A percentile compares a stretch with the other conserved stretches of the same genome.
phyloP scores from a whole-genome alignment of 306 rosid genomes.

The Fagus sylvatica region DNA sequence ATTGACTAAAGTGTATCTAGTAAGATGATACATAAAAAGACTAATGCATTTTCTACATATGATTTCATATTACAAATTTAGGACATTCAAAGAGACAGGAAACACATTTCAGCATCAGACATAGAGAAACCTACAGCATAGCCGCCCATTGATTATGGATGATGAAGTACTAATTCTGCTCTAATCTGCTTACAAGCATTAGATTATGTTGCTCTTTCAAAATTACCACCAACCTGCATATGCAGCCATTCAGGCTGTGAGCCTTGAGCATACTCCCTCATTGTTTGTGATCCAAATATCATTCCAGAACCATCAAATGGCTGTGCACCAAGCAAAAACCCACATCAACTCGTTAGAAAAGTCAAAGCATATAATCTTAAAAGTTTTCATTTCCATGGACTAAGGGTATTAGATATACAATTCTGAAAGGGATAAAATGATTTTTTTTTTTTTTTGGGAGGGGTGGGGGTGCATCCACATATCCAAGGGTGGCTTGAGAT shows the following conservation, averaged over 20 bases:
- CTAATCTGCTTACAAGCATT: constrained; percentile 12
- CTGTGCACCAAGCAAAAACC: neutral
- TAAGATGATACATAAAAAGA: constrained; percentile 25
- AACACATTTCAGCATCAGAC: constrained; percentile 37
- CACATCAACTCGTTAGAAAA: neutral
- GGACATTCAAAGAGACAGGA: constrained; percentile 29
- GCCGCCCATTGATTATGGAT: constrained; percentile 21
- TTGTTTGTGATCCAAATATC: no score
- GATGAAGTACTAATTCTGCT: constrained; percentile 21
- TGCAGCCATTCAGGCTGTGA: no score
- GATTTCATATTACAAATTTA: constrained; percentile 23
- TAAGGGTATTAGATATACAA: neutral
- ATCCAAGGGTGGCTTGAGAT: neutral
- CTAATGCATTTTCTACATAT: constrained; percentile 38
- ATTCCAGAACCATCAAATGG: no score
- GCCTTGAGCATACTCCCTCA: no score
- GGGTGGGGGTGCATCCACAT: no score
- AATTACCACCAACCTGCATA: no score
- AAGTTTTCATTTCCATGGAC: neutral
- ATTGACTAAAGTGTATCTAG: constrained; percentile 1
- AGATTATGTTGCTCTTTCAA: constrained; percentile 60
- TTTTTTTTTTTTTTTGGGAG: no score
- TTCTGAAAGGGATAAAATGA: neutral
- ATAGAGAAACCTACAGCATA: constrained; percentile 16
- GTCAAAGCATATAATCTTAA: neutral